phyloP scores from a whole-genome alignment of 768 basidiomycete genomes.

The Leccinum rimulosum region DNA sequence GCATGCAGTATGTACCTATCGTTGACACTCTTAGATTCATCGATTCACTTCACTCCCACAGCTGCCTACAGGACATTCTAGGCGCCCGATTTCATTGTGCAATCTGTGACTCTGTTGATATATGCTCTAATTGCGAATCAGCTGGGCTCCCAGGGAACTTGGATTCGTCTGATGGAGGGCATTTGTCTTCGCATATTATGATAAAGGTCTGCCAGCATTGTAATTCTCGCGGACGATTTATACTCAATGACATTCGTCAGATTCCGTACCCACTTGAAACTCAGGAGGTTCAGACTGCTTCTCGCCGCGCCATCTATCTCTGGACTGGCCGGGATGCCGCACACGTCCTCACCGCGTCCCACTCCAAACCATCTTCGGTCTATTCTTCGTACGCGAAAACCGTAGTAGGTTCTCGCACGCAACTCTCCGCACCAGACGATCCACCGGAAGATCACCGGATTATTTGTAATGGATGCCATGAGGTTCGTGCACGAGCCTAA shows the following conservation, averaged over 20 bases:
- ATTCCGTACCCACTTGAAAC: constrained; percentile 82
- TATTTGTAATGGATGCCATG: constrained; percentile 58
- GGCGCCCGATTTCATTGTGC: constrained; percentile 94
- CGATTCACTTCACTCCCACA: constrained; percentile 29
- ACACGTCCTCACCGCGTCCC: constrained; percentile 46
- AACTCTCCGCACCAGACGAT: constrained; percentile 30
- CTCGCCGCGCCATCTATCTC: constrained; percentile 66
- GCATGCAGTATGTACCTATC: constrained; percentile 66
- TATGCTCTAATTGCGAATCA: constrained; percentile 85
- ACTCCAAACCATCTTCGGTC: constrained; percentile 56
- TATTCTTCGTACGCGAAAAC: constrained; percentile 66
- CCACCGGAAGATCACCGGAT: constrained; percentile 52
- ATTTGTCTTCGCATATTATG: constrained; percentile 85
- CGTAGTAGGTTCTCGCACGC: constrained; percentile 52
- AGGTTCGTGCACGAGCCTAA: constrained; percentile 39
- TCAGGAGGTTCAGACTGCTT: constrained; percentile 72
- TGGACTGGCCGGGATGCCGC: constrained; percentile 79
- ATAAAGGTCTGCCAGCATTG: constrained; percentile 67
- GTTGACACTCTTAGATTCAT: background rate
- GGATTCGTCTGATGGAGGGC: constrained; percentile 73
- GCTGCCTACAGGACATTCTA: constrained; percentile 86
- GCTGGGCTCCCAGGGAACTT: constrained; percentile 83
- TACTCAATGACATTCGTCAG: constrained; percentile 37
- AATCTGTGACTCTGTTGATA: constrained; percentile 80
- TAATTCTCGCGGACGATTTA: background rate